These are phyloP conservation scores for Gnomoniopsis sp. DNA, from an alignment of 2,329 filamentous ascomycete genomes.

Conservation along the genomic window DNA sequence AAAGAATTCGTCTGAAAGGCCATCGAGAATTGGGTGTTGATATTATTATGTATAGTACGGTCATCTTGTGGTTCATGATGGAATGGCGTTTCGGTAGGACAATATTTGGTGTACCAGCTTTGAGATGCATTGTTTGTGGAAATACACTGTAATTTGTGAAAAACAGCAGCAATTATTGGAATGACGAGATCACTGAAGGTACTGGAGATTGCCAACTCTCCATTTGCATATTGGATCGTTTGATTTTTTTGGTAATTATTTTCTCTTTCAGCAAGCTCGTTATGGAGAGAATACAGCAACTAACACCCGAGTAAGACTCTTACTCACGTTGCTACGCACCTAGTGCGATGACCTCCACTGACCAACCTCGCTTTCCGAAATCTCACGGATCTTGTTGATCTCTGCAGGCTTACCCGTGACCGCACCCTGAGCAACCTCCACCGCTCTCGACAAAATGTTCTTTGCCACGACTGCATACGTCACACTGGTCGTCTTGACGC, in stretches of 20 bases:
- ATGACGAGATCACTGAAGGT: too few relatives aligned
- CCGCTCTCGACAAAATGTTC: slow-evolving; percentile 59
- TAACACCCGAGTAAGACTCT: background rate
- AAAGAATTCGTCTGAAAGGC: background rate
- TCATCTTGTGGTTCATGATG: background rate
- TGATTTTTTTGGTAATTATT: too few relatives aligned
- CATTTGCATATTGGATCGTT: too few relatives aligned
- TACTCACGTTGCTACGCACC: background rate
- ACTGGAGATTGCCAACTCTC: too few relatives aligned
- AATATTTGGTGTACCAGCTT: background rate
- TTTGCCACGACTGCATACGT: slow-evolving; percentile 67
- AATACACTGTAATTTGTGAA: background rate
- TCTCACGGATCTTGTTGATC: slow-evolving; percentile 74
- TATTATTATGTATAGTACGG: background rate
- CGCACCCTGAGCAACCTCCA: slow-evolving; percentile 73
- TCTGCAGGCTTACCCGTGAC: slow-evolving; percentile 68
- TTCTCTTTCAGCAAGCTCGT: too few relatives aligned
- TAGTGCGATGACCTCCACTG: slow-evolving; percentile 49
- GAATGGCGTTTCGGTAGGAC: background rate
- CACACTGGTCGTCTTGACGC: slow-evolving; percentile 67
- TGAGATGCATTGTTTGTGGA: background rate
- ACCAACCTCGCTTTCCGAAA: slow-evolving; percentile 63
- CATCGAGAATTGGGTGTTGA: background rate
- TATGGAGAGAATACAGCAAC: background rate
- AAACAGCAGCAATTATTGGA: background rate